Percentiles rank a stretch among this genome's conserved stretches.
phyloP scores from a whole-genome alignment of 169 alveolate genomes.

The Plasmodium gonderi region DNA sequence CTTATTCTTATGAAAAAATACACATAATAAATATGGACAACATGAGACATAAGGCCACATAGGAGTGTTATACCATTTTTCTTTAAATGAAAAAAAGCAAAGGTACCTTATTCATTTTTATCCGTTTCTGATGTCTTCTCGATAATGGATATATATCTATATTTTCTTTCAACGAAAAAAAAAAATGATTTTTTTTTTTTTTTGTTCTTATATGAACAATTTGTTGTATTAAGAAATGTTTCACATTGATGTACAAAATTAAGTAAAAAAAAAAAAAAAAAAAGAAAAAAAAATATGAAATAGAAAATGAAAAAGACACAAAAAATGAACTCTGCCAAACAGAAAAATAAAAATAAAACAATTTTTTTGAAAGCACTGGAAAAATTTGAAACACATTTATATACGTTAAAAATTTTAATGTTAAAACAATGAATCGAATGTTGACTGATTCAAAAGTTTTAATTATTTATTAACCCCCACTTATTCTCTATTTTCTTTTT shows the following conservation, averaged over 20 bases:
- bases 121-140: neutral
- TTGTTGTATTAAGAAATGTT: neutral
- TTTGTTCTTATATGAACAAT: neutral
- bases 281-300: too few relatives aligned
- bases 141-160: neutral
- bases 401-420: slow-evolving; percentile 12
- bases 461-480: slow-evolving; percentile 13
- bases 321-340: neutral
- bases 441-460: slow-evolving; percentile 12
- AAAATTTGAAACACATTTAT: neutral
- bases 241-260: neutral
- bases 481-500: neutral
- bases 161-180: neutral
- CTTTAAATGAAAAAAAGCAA: neutral
- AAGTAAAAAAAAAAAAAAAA: neutral
- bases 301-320: neutral
- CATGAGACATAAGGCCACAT: too few relatives aligned
- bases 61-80: neutral
- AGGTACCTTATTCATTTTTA: neutral
- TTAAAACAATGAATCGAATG: slow-evolving; percentile 12
- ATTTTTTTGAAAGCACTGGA: neutral
- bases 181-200: neutral
- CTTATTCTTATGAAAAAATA: neutral
- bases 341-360: neutral
- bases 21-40: neutral